These are phyloP conservation scores for Hypoxylon sp. DNA, from an alignment of 2,329 filamentous ascomycete genomes.

Conservation along the genomic window DNA sequence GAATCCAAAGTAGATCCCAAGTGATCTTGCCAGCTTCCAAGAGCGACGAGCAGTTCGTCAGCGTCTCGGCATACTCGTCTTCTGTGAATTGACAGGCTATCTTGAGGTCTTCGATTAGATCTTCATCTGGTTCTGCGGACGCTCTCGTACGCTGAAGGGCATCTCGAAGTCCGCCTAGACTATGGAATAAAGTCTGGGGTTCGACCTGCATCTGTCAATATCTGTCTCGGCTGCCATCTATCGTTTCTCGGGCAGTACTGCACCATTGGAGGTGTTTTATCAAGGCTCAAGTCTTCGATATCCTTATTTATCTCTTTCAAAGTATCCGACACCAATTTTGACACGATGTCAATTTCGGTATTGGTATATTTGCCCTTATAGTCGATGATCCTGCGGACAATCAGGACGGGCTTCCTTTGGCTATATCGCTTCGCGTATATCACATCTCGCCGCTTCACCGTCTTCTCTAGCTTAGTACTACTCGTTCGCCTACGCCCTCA, in stretches of 20 bases:
- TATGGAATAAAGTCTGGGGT: neutral
- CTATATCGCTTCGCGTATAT: neutral
- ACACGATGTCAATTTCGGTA: neutral
- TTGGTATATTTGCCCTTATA: neutral
- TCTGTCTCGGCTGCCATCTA: neutral
- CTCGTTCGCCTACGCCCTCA: neutral
- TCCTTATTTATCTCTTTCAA: neutral
- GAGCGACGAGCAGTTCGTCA: neutral
- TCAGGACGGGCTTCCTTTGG: neutral
- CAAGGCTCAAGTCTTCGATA: neutral
- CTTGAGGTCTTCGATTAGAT: neutral
- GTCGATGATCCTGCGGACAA: neutral
- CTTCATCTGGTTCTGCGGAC: neutral
- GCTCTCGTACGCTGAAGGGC: neutral
- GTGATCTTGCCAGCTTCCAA: neutral
- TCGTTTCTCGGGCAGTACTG: neutral
- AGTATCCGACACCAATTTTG: neutral
- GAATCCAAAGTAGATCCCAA: neutral
- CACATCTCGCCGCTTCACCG: neutral
- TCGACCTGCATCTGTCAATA: neutral
- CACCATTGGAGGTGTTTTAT: neutral
- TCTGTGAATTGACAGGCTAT: neutral
- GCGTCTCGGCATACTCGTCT: neutral
- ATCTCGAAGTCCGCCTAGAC: neutral
- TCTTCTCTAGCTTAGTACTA: neutral